These are phyloP conservation scores for Pleurotus sapidus DNA, from an alignment of 768 basidiomycete genomes.

Conservation along the genomic window DNA sequence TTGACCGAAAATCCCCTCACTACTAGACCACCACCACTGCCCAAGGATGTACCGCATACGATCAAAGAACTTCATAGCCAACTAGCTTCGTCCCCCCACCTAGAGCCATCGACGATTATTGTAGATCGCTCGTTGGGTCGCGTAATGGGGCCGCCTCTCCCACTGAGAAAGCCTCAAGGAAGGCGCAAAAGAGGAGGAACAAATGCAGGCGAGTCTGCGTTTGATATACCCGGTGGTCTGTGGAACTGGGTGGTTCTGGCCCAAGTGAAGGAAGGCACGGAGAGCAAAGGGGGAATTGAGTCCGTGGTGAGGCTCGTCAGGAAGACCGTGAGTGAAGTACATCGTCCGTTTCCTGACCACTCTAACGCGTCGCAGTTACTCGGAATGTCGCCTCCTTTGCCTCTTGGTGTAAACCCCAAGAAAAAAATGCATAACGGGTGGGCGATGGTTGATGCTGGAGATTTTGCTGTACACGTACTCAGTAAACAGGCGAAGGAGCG, in stretches of 20 bases:
- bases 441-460: constrained; percentile 82
- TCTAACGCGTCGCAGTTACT: constrained; percentile 43
- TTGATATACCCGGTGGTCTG: constrained; percentile 51
- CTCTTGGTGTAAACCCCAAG: constrained; percentile 62
- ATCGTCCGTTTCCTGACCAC: neutral
- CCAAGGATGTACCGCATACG: constrained; percentile 48
- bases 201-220: constrained; percentile 59
- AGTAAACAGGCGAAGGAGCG: constrained; percentile 63
- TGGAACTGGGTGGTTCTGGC: constrained; percentile 79
- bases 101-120: constrained; percentile 57
- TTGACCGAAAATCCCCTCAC: constrained; percentile 14
- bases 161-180: constrained; percentile 56
- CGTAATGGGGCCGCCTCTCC: constrained; percentile 55
- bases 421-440: constrained; percentile 65
- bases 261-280: constrained; percentile 85
- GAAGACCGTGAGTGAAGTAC: constrained; percentile 54
- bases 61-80: constrained; percentile 56
- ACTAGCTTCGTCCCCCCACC: constrained; percentile 60
- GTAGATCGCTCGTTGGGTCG: constrained; percentile 45
- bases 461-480: constrained; percentile 77
- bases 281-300: constrained; percentile 75
- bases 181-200: constrained; percentile 64
- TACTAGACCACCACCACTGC: constrained; percentile 35
- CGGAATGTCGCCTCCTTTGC: constrained; percentile 51
- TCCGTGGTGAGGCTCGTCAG: constrained; percentile 67